Evolutionary conservation across 305 asterid genomes (phyloP), one percentile per base, ranked within the genome.

Genomic region (Solanum hybrid): DNA sequence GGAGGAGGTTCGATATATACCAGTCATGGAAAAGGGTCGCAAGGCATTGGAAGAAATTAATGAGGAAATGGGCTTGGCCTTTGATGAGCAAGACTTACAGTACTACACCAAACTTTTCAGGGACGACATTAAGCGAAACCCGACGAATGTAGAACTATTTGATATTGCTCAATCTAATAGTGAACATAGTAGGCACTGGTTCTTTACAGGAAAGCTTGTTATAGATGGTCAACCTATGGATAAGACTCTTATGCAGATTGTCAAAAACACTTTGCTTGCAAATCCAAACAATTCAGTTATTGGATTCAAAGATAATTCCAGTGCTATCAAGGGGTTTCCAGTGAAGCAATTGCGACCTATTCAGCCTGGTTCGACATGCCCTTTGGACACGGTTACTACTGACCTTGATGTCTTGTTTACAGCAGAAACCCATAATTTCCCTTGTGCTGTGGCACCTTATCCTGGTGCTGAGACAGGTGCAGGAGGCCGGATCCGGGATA

Each of bases 391-490:
- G 90, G 92, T 91, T 90, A 87, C 92, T 79, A 91, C 78, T 6
- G 92, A 89, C 78, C 95, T 97, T 68, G 98, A 96, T 94, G 92
- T 96, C 91, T 90, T 97, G 89, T 96, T 96, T 92, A 96, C 99
- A 31, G 99, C 99, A 2, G 99, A 96, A 93, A 96, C 99, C 39
- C 99, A 97, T 91, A 97, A 97, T 91, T 97, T 97, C 91, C 99
- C 98, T 34, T 97, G 99, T 93, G 99, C 99, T 17, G 99, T 97
- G 90, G 99, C 99, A 32, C 99, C 98, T 24, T 97, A 96, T 91
- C 99, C 99, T 45, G 99, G 99, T 83, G 99, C 99, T 1, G 99
- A 97, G 93, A 97, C 99, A 2, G 99, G 99, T 79, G 99, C 98
- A 24, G 99, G 99, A 29, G 99, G 99, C 57, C 95, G 99, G 90